These are phyloP conservation scores for Gillenia trifoliata DNA, from an alignment of 306 rosid genomes.

Conservation along the genomic window DNA sequence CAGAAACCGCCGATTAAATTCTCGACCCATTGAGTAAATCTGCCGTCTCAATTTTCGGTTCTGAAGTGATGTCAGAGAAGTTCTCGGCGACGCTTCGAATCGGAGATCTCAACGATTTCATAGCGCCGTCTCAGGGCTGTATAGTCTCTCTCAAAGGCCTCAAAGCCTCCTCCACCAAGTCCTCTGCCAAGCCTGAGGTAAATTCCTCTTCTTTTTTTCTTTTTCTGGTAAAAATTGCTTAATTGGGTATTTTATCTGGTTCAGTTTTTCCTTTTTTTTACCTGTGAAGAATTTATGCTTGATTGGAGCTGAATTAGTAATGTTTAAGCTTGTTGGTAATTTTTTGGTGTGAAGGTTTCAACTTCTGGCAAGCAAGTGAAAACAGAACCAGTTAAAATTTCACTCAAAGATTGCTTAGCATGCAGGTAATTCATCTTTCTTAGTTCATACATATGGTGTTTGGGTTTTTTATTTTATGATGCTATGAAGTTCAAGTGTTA, in stretches of 20 bases:
- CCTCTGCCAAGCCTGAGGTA: conserved; percentile 57
- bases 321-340: not conserved
- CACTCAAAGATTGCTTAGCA: conserved; percentile 95
- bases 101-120: conserved; percentile 86
- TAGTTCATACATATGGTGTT: not conserved
- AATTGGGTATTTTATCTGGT: not conserved
- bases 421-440: conserved; percentile 65
- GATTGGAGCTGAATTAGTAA: not conserved
- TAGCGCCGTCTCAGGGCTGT: conserved; percentile 89
- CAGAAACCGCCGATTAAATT: not conserved
- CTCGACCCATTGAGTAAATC: not conserved
- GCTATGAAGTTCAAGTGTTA: not conserved
- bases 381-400: conserved; percentile 83
- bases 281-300: not conserved
- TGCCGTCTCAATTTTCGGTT: not conserved
- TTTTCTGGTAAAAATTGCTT: not conserved
- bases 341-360: conserved; percentile 45
- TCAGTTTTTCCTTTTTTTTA: not conserved
- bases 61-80: conserved; percentile 65
- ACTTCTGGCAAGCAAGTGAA: conserved; percentile 44
- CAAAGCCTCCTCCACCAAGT: conserved; percentile 38
- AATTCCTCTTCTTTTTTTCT: not conserved
- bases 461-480: not conserved
- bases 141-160: conserved; percentile 85
- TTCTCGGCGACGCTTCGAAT: conserved; percentile 87